A percentile compares a stretch with the other conserved stretches of the same genome.
phyloP scores from a whole-genome alignment of 2,329 filamentous ascomycete species.

The Aspergillus sp. region DNA sequence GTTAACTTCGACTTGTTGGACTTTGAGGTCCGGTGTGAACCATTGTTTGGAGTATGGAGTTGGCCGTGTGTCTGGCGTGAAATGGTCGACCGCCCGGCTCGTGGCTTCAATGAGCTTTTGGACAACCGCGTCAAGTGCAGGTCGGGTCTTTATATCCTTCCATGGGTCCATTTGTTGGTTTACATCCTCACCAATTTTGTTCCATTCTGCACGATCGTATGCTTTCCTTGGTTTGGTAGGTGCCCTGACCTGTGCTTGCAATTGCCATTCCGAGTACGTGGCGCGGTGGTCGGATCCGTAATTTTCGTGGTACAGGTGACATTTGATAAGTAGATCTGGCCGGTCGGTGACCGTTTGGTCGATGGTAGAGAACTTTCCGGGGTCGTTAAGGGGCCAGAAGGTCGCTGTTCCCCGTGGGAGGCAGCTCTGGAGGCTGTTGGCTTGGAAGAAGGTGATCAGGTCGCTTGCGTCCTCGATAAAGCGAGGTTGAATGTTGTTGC shows the following conservation, averaged over 20 bases:
- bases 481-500: slow-evolving; percentile 8
- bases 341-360: too few relatives aligned
- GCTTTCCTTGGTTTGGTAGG: slow-evolving; percentile 16
- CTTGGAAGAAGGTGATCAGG: slow-evolving; percentile 18
- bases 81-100: slow-evolving; percentile 15
- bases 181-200: slow-evolving; percentile 17
- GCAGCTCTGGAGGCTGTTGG: slow-evolving; percentile 13
- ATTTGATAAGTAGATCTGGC: slow-evolving; percentile 23
- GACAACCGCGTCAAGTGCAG: background rate
- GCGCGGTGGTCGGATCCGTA: slow-evolving; percentile 28
- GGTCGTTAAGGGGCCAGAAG: slow-evolving; percentile 16
- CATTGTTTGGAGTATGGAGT: slow-evolving; percentile 30
- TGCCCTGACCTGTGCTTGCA: slow-evolving; percentile 4
- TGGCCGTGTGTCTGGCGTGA: slow-evolving; percentile 15
- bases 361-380: slow-evolving; percentile 1
- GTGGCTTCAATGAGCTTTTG: background rate
- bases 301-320: slow-evolving; percentile 28
- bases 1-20: slow-evolving; percentile 27
- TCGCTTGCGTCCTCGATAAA: slow-evolving; percentile 19
- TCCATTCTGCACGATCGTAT: slow-evolving; percentile 22
- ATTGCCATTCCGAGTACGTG: slow-evolving; percentile 28
- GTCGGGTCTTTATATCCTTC: slow-evolving; percentile 6
- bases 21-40: slow-evolving; percentile 32
- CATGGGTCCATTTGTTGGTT: slow-evolving; percentile 11
- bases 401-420: slow-evolving; percentile 18